These are phyloP conservation scores for Ceriops zippeliana DNA, from an alignment of 345 rosid species.

Conservation along the genomic window DNA sequence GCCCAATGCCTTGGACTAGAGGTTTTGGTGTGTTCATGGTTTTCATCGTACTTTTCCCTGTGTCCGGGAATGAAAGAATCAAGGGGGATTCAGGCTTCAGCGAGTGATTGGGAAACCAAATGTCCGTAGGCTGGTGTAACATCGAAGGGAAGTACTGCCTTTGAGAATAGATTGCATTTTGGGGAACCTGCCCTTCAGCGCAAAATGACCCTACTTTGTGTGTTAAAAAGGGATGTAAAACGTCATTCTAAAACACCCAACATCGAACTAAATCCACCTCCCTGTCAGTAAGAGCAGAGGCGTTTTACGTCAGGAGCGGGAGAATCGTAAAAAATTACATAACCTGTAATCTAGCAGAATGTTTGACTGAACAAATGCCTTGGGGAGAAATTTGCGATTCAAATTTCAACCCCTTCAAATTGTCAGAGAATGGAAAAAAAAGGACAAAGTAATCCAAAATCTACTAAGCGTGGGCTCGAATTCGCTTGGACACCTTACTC, in stretches of 20 bases:
- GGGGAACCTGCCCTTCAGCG: conserved; percentile 15
- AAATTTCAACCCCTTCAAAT: too few relatives aligned
- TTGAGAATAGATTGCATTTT: background rate
- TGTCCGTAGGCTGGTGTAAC: background rate
- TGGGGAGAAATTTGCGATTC: too few relatives aligned
- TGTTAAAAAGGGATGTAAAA: background rate
- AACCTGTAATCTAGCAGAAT: too few relatives aligned
- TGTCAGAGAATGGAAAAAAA: too few relatives aligned
- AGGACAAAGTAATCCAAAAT: too few relatives aligned
- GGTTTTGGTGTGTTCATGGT: background rate
- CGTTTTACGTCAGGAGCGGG: too few relatives aligned
- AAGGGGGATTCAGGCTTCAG: background rate
- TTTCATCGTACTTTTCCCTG: background rate
- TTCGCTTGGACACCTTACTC: too few relatives aligned
- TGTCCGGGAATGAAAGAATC: background rate
- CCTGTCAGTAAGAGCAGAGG: too few relatives aligned
- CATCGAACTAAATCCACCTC: too few relatives aligned
- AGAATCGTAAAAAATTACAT: too few relatives aligned
- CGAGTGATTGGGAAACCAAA: background rate
- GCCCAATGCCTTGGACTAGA: conserved; percentile 54
- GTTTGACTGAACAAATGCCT: background rate
- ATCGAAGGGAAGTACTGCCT: background rate
- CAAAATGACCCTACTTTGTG: background rate
- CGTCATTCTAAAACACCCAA: too few relatives aligned
- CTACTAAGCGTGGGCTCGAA: too few relatives aligned